Conservation (phyloP, 208 protist genomes). For the Leishmania major region DNA sequence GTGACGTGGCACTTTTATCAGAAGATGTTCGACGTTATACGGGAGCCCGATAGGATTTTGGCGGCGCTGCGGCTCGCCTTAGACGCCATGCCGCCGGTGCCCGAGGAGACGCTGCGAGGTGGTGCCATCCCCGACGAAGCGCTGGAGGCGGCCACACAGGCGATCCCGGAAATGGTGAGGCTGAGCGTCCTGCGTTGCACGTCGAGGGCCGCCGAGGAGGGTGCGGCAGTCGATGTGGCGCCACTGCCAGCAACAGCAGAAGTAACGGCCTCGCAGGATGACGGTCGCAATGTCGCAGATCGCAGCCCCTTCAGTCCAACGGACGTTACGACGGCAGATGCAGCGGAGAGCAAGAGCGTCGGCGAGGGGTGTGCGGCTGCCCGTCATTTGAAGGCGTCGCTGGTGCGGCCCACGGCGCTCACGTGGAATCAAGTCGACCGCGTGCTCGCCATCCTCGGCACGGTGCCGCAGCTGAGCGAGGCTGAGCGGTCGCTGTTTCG, state of each 20-base stretch:
- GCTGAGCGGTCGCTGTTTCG: conserved; percentile 50
- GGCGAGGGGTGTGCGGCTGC: neutral
- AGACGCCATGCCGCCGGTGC: conserved; percentile 42
- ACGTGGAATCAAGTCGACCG: conserved; percentile 55
- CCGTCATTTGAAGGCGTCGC: neutral
- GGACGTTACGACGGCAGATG: neutral
- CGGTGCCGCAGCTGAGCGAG: conserved; percentile 37
- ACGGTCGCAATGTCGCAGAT: neutral
- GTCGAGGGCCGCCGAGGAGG: neutral
- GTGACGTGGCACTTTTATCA: conserved; percentile 71
- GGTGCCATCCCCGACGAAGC: conserved; percentile 41
- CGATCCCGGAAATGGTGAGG: conserved; percentile 23
- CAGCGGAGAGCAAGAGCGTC: neutral
- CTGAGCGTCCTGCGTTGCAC: conserved; percentile 22
- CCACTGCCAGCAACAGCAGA: neutral
- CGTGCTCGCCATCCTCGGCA: conserved; percentile 36
- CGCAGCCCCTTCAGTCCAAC: neutral
- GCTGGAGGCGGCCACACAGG: conserved; percentile 14
- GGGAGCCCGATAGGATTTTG: conserved; percentile 50
- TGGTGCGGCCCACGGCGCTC: conserved; percentile 44
- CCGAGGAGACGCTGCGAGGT: conserved; percentile 23
- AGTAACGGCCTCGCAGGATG: neutral
- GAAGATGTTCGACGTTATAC: conserved; percentile 71
- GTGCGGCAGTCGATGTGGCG: neutral
- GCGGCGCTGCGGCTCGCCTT: conserved; percentile 53